A percentile compares a stretch with the other conserved stretches of the same genome.
Conservation (phyloP, 495 filamentous ascomycete genomes). For the Staphylotrichum tortipilum region DNA sequence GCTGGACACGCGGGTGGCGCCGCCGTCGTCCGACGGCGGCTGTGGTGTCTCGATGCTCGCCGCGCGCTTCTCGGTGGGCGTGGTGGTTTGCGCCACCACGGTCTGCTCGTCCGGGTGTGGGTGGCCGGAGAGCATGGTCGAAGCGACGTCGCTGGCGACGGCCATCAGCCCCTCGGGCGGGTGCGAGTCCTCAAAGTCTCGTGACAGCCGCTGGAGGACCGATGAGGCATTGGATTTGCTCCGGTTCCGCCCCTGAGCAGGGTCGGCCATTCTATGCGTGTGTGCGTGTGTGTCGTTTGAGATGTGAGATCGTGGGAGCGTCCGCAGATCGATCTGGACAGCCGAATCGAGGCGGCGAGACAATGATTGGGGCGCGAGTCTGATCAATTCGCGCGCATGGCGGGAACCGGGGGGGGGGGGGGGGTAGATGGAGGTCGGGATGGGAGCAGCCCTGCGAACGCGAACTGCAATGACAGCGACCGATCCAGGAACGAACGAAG, state of each 20-base stretch:
- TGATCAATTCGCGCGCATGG: too few species aligned
- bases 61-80: background rate
- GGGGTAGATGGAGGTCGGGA: too few species aligned
- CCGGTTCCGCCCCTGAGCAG: slow-evolving; percentile 2
- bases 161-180: slow-evolving; percentile 46
- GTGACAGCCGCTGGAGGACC: slow-evolving; percentile 34
- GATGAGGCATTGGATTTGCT: slow-evolving; percentile 20
- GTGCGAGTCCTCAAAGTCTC: slow-evolving; percentile 38
- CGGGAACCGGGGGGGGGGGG: too few species aligned
- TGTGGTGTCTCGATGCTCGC: background rate
- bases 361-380: too few species aligned
- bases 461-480: too few species aligned
- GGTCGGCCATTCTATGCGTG: background rate
- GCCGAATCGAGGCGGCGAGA: too few species aligned
- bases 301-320: too few species aligned
- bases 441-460: too few species aligned
- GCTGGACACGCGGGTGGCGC: background rate
- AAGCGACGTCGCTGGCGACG: slow-evolving; percentile 38
- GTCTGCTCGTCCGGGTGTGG: background rate
- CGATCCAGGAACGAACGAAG: too few species aligned
- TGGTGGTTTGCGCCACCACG: background rate
- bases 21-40: background rate
- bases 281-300: background rate
- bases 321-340: too few species aligned
- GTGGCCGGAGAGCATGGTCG: slow-evolving; percentile 11